These are phyloP conservation scores for Wickerhamomyces ciferrii DNA, from an alignment of 805 yeast genomes.

Conservation along the genomic window DNA sequence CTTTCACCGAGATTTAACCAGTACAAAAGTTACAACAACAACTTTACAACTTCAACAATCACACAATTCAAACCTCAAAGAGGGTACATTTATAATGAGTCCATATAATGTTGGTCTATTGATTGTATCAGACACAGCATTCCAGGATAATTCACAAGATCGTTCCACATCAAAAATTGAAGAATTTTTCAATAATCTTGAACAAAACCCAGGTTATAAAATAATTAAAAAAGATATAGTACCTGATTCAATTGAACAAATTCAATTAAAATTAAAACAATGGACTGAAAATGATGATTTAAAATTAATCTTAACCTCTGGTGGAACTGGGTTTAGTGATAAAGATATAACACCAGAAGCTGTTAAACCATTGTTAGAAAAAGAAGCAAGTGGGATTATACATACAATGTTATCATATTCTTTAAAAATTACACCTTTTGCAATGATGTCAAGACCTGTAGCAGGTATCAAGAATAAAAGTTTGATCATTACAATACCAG, in stretches of 20 bases:
- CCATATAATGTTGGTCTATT: slow-evolving; percentile 24
- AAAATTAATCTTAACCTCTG: slow-evolving; percentile 38
- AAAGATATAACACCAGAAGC: slow-evolving; percentile 50
- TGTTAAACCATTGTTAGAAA: slow-evolving; percentile 33
- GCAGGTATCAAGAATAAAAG: slow-evolving; percentile 37
- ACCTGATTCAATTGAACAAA: slow-evolving; percentile 28
- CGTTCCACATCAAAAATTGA: neutral
- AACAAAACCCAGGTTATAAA: slow-evolving; percentile 2
- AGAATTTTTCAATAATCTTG: slow-evolving; percentile 2
- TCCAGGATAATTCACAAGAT: slow-evolving; percentile 26
- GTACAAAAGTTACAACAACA: too few relatives aligned
- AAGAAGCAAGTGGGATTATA: slow-evolving; percentile 43
- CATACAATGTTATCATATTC: slow-evolving; percentile 41
- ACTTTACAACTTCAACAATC: too few relatives aligned
- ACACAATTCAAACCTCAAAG: too few relatives aligned
- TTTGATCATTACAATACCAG: slow-evolving; percentile 43
- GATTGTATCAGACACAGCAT: slow-evolving; percentile 38
- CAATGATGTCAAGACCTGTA: slow-evolving; percentile 44
- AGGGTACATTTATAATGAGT: too few relatives aligned
- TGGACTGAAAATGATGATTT: slow-evolving; percentile 21
- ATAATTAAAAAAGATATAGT: slow-evolving; percentile 21
- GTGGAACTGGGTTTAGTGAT: slow-evolving; percentile 48
- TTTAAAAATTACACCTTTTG: slow-evolving; percentile 39
- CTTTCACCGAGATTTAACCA: too few relatives aligned
- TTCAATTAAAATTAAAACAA: slow-evolving; percentile 16